phyloP scores from a whole-genome alignment of 2,329 filamentous ascomycete species.

The Trichoderma pleuroti region DNA sequence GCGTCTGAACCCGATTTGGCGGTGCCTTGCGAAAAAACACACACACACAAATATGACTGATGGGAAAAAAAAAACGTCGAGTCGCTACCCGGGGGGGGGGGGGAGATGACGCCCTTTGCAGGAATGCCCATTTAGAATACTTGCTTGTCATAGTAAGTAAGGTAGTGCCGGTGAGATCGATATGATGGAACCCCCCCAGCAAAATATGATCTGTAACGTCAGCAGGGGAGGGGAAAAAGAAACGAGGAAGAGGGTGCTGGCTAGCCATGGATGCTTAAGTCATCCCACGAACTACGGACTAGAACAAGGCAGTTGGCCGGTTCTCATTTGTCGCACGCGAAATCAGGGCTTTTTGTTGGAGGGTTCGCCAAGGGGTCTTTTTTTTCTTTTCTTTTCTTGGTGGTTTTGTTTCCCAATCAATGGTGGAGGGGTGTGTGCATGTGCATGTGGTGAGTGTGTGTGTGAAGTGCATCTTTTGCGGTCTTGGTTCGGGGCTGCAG shows the following conservation, averaged over 20 bases:
- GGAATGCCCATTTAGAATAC: background rate
- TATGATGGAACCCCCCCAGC: background rate
- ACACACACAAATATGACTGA: background rate
- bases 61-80: background rate
- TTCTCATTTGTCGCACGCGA: background rate
- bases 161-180: background rate
- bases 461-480: background rate
- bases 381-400: background rate
- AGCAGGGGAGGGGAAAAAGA: background rate
- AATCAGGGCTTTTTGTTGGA: slow-evolving; percentile 4
- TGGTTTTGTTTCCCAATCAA: too few species aligned
- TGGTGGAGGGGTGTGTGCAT: background rate
- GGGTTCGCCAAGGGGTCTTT: slow-evolving; percentile 1
- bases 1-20: background rate
- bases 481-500: background rate
- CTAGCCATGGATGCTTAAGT: slow-evolving; percentile 12
- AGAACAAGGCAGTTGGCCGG: background rate
- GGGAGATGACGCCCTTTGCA: background rate
- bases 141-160: background rate
- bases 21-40: background rate
- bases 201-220: slow-evolving; percentile 9
- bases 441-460: background rate
- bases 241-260: background rate
- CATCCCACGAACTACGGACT: background rate
- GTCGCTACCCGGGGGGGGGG: too few species aligned